Conservation (phyloP, 139 green algal genomes). For the Yamagishiella unicocca region DNA sequence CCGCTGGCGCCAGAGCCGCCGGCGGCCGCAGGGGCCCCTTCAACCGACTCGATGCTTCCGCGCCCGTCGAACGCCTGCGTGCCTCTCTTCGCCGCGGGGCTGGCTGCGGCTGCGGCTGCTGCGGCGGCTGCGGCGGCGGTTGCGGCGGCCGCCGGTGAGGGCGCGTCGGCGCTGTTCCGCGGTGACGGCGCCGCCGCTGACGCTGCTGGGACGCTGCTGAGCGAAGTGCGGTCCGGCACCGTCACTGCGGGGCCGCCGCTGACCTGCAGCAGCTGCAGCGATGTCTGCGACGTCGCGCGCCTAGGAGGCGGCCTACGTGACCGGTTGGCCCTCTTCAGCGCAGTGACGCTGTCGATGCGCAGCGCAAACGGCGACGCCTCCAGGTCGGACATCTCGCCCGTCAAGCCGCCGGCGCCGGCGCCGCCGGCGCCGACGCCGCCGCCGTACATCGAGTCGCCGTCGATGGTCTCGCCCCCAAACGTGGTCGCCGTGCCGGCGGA, state of each 20-base stretch:
- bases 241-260: no score
- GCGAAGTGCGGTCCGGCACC: background rate
- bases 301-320: background rate
- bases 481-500: background rate
- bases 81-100: no score
- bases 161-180: background rate
- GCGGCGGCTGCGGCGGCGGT: background rate
- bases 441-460: background rate
- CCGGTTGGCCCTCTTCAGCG: background rate
- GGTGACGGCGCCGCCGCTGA: background rate
- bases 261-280: background rate
- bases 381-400: constrained; percentile 35
- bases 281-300: background rate
- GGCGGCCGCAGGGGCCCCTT: no score
- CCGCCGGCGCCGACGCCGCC: constrained; percentile 6
- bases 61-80: no score
- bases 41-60: no score
- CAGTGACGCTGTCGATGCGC: constrained; percentile 33
- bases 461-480: no score
- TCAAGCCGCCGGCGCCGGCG: background rate
- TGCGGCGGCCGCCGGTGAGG: background rate
- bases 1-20: no score
- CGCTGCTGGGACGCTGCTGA: background rate
- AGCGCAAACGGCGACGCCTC: constrained; percentile 44
- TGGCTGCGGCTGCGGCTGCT: no score